These are phyloP conservation scores for Sechiopsis laciniata DNA, from an alignment of 306 rosid species.

Conservation along the genomic window DNA sequence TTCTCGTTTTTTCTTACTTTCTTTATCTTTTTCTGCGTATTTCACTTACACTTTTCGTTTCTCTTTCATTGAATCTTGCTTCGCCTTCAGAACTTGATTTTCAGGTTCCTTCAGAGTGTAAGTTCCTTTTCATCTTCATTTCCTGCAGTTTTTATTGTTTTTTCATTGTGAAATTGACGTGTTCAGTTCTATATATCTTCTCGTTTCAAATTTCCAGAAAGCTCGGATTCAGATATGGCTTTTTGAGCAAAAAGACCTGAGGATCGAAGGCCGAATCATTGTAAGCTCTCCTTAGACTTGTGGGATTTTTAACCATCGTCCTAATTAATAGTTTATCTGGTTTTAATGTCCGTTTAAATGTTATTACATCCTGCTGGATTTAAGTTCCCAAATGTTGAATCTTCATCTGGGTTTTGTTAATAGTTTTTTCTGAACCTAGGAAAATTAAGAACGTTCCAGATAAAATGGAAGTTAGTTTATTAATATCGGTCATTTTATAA, in stretches of 20 bases:
- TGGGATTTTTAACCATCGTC: not conserved
- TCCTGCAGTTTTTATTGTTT: not conserved
- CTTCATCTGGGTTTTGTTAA: not conserved
- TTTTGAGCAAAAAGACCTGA: conserved; percentile 69
- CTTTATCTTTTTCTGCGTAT: not conserved
- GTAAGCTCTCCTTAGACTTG: conserved; percentile 32
- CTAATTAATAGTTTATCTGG: not conserved
- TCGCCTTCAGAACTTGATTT: conserved; percentile 64
- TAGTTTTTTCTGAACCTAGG: not conserved
- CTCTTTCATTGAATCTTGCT: not conserved
- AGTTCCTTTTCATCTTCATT: conserved; percentile 24
- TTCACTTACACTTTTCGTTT: not conserved
- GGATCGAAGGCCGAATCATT: conserved; percentile 81
- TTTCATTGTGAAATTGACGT: not conserved
- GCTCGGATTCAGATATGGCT: conserved; percentile 86
- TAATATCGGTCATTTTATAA: not conserved
- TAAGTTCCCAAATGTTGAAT: not conserved
- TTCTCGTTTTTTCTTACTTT: not conserved
- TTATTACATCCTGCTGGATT: not conserved
- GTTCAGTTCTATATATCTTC: not conserved
- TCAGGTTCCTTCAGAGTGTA: conserved; percentile 86
- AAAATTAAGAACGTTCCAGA: not conserved
- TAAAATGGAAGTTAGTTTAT: not conserved
- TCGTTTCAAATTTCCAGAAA: conserved; percentile 39
- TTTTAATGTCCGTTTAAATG: not conserved